Percentiles rank a stretch among this genome's conserved stretches.
Evolutionary conservation across 2,329 filamentous ascomycete genomes (phyloP).

Genomic region (Ceratocystis destructans): DNA sequence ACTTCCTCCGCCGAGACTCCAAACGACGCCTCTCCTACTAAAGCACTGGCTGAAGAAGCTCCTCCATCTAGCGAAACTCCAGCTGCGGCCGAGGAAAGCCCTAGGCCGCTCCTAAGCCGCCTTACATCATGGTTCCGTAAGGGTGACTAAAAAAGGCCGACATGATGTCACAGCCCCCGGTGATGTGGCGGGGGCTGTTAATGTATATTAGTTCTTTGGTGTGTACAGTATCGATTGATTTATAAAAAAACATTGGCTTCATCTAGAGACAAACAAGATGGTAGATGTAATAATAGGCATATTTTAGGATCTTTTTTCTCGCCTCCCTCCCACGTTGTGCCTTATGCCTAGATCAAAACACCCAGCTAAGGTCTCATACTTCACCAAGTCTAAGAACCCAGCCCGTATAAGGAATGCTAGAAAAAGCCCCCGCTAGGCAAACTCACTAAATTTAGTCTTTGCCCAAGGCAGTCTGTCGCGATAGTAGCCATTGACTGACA

Average conservation of each 20-base stretch:
- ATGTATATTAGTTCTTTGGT: neutral
- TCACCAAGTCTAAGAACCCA: too few relatives aligned
- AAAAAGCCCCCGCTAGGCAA: too few relatives aligned
- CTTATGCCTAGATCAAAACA: too few relatives aligned
- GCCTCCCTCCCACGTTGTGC: too few relatives aligned
- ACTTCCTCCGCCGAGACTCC: neutral
- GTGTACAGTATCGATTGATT: neutral
- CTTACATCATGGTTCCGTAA: conserved; percentile 9
- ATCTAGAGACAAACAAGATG: neutral
- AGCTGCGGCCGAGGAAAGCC: neutral
- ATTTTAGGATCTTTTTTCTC: neutral
- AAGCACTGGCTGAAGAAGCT: neutral
- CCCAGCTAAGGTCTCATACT: too few relatives aligned
- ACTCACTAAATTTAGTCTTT: too few relatives aligned
- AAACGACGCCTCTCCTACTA: neutral
- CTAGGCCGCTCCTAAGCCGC: neutral
- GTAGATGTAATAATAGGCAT: neutral
- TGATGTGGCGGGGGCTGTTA: too few relatives aligned
- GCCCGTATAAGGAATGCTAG: too few relatives aligned
- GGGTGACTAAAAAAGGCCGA: neutral
- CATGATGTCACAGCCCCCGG: too few relatives aligned
- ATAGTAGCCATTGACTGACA: too few relatives aligned
- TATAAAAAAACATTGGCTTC: neutral
- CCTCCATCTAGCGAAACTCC: neutral
- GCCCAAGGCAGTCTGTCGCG: too few relatives aligned